Base-by-base conservation (phyloP, 805 yeast species). In the Saturnispora mendoncae region DNA sequence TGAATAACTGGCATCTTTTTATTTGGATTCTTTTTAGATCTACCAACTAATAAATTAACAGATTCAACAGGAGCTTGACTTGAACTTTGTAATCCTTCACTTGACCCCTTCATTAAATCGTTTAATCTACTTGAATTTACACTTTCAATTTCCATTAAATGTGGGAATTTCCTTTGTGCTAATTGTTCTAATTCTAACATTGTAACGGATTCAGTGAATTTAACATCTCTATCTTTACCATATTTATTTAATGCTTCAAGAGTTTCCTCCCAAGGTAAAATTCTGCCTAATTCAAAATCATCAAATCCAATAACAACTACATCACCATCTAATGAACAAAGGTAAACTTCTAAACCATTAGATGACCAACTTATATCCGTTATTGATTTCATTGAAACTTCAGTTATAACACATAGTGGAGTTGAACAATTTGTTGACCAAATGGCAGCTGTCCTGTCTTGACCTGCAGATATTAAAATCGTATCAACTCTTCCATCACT, bases 391-490 rank as follows among this genome's bases (percentile, higher is more conserved):
- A 69, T 66, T 3, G 82, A 73, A 13, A 90, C 71, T 47, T 88
- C 94, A 31, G 75, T 75, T 1, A 88, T 84, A 6, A 87, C 84
- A 10, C 84, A 71, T 37, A 92, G 60, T 1, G 98, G 97, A 38
- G 84, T 69, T 4, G 87, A 73, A 39, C 69, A 70, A 2, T 74
- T 62, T 0, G 95, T 90, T 53, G 78, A 79, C 98, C 98, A 90
- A 5, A 90, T 67, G 0, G 87, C 94, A 29, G 92, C 61, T 1
- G 87, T 74, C 53, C 84, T 78, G 60, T 90, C 98, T 61, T 90
- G 97, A 9, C 97, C 97, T 12, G 90, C 96, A 23, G 96, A 83
- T 2, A 97, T 96, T n/a, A 90, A 67, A 0, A 90, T 74, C 0
- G 95, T 80, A 25, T 51, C 48, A 18, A 48, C 52, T 8, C 49